Base-by-base conservation (phyloP, 2,329 filamentous ascomycete species). In the Seiridium cupressi region DNA sequence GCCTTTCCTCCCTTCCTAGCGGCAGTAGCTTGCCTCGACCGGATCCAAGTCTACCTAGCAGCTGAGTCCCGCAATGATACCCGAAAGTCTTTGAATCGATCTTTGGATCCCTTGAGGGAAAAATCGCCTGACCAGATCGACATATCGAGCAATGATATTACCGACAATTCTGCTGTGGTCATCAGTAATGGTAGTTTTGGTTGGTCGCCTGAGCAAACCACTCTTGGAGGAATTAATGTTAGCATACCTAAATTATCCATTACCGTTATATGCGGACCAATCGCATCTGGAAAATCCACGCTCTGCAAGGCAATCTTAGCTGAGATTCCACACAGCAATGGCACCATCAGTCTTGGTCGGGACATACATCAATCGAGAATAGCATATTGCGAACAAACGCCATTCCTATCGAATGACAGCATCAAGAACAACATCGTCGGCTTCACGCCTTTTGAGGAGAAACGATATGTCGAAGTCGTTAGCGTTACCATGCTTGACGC, bases 211-310 rank as follows among this genome's bases (percentile, higher is more conserved):
- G 46, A n/a, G 11, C 40, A 49, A 32, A 11, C 36, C 3, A 13
- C 13, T 18, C n/a, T 58, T 4, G 3, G 26, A 42, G 34, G 18
- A n/a, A 38, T 58, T 34, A 31, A 36, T 51, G 34, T 58, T 5
- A 32, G 42, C 13, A 40, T 58, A 6, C 46, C 35, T 32, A 26
- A 71, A 7, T 3, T 13, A 3, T 8, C 44, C 18, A 8, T 48
- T 7, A 48, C 47, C 34, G 70, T 81, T 3, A 64, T 81, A 0
- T 67, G 79, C 5, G 79, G 79, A 0, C 77, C 78, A 1, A 69
- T 81, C 4, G 80, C 74, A 1, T 76, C 74, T 1, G 79, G 79
- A 0, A 82, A 82, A 62, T 79, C 75, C 0, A 77, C 79, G 0
- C 62, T 81, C 0, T 73, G 78, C 62, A 77, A 76, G 54, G 72